A percentile compares a stretch with the other conserved stretches of the same genome.
Evolutionary conservation across 139 green algal species (phyloP).

Genomic region (Dunaliella primolecta): DNA sequence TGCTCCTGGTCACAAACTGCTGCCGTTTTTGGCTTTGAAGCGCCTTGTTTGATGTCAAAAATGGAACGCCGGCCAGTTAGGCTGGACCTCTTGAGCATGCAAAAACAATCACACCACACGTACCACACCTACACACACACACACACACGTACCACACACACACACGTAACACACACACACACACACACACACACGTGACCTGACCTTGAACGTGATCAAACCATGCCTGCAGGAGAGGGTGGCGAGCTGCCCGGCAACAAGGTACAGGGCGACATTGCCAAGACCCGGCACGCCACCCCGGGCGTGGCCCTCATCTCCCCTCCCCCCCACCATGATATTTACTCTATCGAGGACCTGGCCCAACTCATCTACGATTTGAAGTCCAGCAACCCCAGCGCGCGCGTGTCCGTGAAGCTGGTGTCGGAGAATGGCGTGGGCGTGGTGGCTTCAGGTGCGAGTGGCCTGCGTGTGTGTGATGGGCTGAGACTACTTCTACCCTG

Average conservation of each 20-base stretch:
- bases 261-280: slow-evolving; percentile 81
- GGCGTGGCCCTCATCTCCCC: slow-evolving; percentile 97
- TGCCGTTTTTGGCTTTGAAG: no score
- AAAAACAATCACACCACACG: no score
- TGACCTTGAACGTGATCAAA: neutral
- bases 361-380: slow-evolving; percentile 99
- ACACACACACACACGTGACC: slow-evolving; percentile 4
- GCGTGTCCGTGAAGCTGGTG: slow-evolving; percentile 89
- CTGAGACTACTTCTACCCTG: no score
- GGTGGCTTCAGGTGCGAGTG: slow-evolving; percentile 71
- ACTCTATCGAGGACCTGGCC: slow-evolving; percentile 98
- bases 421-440: slow-evolving; percentile 93
- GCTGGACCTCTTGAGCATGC: no score
- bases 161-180: neutral
- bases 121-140: neutral
- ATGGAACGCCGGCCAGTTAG: no score
- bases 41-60: no score
- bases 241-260: slow-evolving; percentile 92
- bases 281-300: slow-evolving; percentile 80
- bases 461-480: no score
- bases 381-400: slow-evolving; percentile 63
- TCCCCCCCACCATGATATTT: slow-evolving; percentile 99
- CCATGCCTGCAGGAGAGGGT: slow-evolving; percentile 63
- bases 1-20: no score
- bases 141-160: neutral